A percentile compares a stretch with the other conserved stretches of the same genome.
Conservation (phyloP, 2,329 filamentous ascomycete species). For the Colletotrichum tamarilloi region DNA sequence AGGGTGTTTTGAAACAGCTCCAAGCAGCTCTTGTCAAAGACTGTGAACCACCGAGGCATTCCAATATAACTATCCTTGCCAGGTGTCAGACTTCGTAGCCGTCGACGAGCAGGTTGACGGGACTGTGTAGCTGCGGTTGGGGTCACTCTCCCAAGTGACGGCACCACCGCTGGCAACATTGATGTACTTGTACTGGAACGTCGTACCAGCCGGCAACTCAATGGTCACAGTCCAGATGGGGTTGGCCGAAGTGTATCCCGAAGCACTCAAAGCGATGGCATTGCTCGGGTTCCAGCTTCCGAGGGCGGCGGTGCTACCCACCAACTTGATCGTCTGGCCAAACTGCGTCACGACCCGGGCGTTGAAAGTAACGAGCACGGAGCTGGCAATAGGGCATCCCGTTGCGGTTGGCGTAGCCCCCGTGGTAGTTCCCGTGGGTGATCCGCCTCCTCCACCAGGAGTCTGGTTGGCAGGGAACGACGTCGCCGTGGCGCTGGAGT, state of each 20-base stretch:
- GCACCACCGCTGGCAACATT: conserved; percentile 64
- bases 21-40: not conserved
- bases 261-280: conserved; percentile 68
- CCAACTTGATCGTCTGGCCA: conserved; percentile 74
- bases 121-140: conserved; percentile 57
- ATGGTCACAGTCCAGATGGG: conserved; percentile 71
- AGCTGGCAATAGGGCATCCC: conserved; percentile 43
- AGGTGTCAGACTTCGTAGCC: conserved; percentile 44
- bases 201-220: conserved; percentile 63
- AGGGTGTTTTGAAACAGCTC: not conserved
- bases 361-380: conserved; percentile 72
- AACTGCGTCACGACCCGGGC: conserved; percentile 65
- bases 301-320: conserved; percentile 68
- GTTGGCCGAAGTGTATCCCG: conserved; percentile 67
- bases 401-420: conserved; percentile 45
- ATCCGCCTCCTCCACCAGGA: conserved; percentile 46
- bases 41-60: not conserved
- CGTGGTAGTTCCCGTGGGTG: conserved; percentile 36
- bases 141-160: conserved; percentile 73
- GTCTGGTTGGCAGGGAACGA: conserved; percentile 63
- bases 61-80: conserved; percentile 41
- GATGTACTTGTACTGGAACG: conserved; percentile 77
- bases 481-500: conserved; percentile 59
- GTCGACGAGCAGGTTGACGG: conserved; percentile 44
- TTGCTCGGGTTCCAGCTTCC: conserved; percentile 69